Conservation (phyloP, 2,329 filamentous ascomycete genomes). For the Chaetomium olivaceum region DNA sequence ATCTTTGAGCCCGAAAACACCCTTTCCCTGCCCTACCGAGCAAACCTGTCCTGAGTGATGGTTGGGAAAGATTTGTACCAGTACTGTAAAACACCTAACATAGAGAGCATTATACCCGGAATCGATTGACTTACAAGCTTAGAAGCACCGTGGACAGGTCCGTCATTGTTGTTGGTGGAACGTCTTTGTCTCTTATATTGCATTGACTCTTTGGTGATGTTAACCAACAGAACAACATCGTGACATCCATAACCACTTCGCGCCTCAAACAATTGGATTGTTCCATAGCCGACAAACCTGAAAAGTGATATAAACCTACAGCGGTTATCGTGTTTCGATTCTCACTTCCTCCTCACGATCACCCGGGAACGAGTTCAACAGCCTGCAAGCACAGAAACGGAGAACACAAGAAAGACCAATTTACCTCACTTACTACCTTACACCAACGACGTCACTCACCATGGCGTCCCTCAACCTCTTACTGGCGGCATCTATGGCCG, state of each 20-base stretch:
- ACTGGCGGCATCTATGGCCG: background rate
- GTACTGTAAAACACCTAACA: constrained; percentile 15
- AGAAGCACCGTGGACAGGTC: background rate
- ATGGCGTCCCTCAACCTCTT: background rate
- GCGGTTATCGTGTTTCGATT: background rate
- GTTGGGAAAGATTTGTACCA: constrained; percentile 6
- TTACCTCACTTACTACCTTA: background rate
- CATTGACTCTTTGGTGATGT: background rate
- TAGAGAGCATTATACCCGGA: constrained; percentile 23
- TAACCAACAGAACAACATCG: background rate
- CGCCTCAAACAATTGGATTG: background rate
- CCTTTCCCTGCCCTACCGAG: background rate
- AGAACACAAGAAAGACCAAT: background rate
- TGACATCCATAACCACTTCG: background rate
- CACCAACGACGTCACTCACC: background rate
- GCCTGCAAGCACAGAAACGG: background rate
- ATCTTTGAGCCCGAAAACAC: background rate
- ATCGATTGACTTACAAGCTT: constrained; percentile 12
- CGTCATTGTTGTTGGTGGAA: background rate
- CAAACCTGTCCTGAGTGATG: background rate
- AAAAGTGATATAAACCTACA: background rate
- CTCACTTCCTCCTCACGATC: background rate
- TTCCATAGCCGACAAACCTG: background rate
- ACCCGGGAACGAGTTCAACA: background rate
- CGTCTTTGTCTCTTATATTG: background rate